phyloP scores from a whole-genome alignment of 768 basidiomycete species.

The Tylopilus balloui region DNA sequence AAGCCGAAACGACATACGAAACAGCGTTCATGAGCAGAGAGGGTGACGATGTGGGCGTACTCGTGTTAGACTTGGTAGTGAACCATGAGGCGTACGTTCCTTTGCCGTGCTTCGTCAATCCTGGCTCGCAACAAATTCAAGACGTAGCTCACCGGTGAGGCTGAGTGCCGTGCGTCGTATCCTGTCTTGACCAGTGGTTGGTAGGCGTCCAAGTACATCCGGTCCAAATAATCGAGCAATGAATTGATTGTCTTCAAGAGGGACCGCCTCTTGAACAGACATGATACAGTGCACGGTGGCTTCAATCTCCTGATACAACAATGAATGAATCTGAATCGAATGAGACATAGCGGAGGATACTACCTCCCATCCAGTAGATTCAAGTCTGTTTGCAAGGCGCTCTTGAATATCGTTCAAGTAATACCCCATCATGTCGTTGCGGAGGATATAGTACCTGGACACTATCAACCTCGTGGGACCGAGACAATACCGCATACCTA shows the following conservation, averaged over 20 bases:
- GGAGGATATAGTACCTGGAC: slow-evolving; percentile 78
- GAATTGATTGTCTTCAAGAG: slow-evolving; percentile 49
- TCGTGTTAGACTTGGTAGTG: slow-evolving; percentile 42
- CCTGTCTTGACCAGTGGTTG: slow-evolving; percentile 57
- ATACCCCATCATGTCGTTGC: slow-evolving; percentile 75
- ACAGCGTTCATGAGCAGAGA: slow-evolving; percentile 61
- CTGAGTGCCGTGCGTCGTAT: slow-evolving; percentile 70
- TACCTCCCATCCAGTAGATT: slow-evolving; percentile 72
- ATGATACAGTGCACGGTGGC: slow-evolving; percentile 82
- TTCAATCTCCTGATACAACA: slow-evolving; percentile 67
- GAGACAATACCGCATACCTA: slow-evolving; percentile 34
- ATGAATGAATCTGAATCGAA: neutral
- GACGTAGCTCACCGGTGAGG: slow-evolving; percentile 60
- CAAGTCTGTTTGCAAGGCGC: slow-evolving; percentile 43
- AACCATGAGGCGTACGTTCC: slow-evolving; percentile 82
- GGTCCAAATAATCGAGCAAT: slow-evolving; percentile 67
- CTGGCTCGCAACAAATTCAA: neutral
- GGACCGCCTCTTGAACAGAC: slow-evolving; percentile 84
- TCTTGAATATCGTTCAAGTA: slow-evolving; percentile 60
- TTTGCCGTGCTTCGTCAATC: slow-evolving; percentile 23
- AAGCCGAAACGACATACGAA: slow-evolving; percentile 63
- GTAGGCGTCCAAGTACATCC: slow-evolving; percentile 64
- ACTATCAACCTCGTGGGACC: slow-evolving; percentile 7
- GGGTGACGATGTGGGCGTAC: slow-evolving; percentile 28
- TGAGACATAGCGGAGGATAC: neutral